phyloP scores from a whole-genome alignment of 352 stramenopile species.

The Globisporangium emineosum region DNA sequence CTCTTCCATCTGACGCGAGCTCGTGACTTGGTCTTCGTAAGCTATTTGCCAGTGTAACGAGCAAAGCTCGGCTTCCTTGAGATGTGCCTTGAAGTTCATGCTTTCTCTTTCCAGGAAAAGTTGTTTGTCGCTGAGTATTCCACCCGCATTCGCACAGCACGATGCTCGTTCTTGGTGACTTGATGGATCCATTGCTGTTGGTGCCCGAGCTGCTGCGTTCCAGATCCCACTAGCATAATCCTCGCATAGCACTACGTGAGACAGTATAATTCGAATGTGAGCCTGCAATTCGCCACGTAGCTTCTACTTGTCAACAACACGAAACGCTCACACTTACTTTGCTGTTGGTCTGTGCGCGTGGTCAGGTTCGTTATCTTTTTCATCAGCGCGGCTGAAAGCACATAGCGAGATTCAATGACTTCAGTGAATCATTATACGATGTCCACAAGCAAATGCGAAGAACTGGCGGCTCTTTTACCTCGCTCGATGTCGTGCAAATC shows the following conservation, averaged over 20 bases:
- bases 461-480: slow-evolving; percentile 2
- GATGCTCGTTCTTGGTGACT: not conserved
- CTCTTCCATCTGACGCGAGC: slow-evolving; percentile 23
- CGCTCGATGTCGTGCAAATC: slow-evolving; percentile 2
- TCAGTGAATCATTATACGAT: not conserved
- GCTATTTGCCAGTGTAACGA: slow-evolving; percentile 35
- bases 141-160: too few species aligned
- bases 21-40: slow-evolving; percentile 30
- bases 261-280: not conserved
- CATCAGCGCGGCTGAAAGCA: not conserved
- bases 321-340: slow-evolving; percentile 7
- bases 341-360: not conserved
- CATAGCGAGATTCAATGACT: not conserved
- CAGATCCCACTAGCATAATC: slow-evolving; percentile 1
- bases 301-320: not conserved
- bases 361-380: not conserved
- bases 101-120: slow-evolving; percentile 15
- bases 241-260: slow-evolving; percentile 3
- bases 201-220: not conserved
- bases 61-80: slow-evolving; percentile 41
- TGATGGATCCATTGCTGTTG: not conserved
- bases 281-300: not conserved
- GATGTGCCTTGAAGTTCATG: slow-evolving; percentile 28
- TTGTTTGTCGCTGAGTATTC: not conserved
- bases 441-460: not conserved